Percentiles rank a stretch among this genome's conserved stretches.
phyloP scores from a whole-genome alignment of 495 filamentous ascomycete species.

The Hypoxylon trugodes region DNA sequence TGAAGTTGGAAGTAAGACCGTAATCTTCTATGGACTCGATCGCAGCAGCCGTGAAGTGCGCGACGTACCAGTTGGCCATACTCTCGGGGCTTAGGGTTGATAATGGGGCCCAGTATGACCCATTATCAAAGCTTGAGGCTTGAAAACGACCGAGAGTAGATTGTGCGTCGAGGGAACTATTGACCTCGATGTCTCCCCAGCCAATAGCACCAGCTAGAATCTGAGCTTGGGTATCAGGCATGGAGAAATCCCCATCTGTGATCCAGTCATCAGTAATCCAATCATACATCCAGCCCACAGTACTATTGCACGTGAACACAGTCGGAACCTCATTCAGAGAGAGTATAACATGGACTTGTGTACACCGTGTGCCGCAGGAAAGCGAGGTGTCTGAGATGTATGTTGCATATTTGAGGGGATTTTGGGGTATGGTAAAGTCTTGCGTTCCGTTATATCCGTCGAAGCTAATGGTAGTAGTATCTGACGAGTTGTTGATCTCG shows the following conservation, averaged over 20 bases:
- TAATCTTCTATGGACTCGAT: conserved; percentile 6
- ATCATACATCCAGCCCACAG: background rate
- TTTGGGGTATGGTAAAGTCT: background rate
- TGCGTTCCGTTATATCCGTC: background rate
- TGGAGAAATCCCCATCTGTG: background rate
- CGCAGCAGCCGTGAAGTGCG: conserved; percentile 3
- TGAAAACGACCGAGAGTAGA: background rate
- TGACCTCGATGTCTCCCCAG: conserved; percentile 2
- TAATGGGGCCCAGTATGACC: background rate
- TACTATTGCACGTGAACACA: conserved; percentile 2
- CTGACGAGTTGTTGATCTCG: background rate
- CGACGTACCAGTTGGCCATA: background rate
- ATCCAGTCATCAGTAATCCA: background rate
- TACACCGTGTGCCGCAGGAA: background rate
- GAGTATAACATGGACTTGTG: background rate
- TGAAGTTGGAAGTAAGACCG: background rate
- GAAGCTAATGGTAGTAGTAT: background rate
- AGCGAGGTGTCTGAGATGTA: conserved; percentile 1
- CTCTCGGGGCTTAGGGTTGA: background rate
- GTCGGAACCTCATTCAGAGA: background rate
- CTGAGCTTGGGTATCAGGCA: background rate
- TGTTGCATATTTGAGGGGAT: background rate
- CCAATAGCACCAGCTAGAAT: conserved; percentile 5
- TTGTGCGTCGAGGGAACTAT: background rate
- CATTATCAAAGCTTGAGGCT: background rate